Evolutionary conservation across 1,284 basidiomycete genomes (phyloP), one percentile per base, ranked within the genome.

Genomic region (Austroboletus sp.): DNA sequence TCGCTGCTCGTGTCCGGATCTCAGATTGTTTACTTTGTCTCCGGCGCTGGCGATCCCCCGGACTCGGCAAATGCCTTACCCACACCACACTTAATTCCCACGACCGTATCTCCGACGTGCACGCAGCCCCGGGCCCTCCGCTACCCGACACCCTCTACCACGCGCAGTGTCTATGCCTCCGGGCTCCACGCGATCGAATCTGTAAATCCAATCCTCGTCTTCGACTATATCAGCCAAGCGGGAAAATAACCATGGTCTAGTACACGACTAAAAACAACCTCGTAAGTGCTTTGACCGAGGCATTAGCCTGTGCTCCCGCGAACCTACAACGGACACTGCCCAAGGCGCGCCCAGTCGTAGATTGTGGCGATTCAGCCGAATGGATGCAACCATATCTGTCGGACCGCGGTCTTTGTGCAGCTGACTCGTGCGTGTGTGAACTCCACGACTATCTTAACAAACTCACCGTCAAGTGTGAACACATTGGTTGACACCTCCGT

Each of bases 1-100:
- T 9, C n/a, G n/a, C 32, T 33, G 32, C 13, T n/a, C 32, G 11
- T 16, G 15, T 23, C 23, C 7, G 4, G 48, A 66, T 66, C 64
- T 64, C 3, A 66, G 61, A 63, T 63, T 53, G 51, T 57, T 64
- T 60, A 21, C 38, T 60, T 59, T 65, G 61, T 51, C 39, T 57
- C 60, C 61, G 61, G 61, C 51, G 49, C 57, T 64, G 57, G 45
- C 39, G 45, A 61, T 50, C 39, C 63, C 61, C 61, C 61, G 61
- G 51, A 61, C 40, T 40, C 64, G 64, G 64, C 6, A 50, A 59
- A 37, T 62, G 25, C 61, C 64, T 7, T 7, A 50, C 32, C 32
- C 23, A 16, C 36, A 33, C 41, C 7, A 10, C 16, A 11, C 21
- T 9, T 21, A 2, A 12, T 10, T 13, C 21, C 33, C 11, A 26